Evolutionary conservation across 2,329 filamentous ascomycete genomes (phyloP).

Genomic region (Stenocarpella maydis): DNA sequence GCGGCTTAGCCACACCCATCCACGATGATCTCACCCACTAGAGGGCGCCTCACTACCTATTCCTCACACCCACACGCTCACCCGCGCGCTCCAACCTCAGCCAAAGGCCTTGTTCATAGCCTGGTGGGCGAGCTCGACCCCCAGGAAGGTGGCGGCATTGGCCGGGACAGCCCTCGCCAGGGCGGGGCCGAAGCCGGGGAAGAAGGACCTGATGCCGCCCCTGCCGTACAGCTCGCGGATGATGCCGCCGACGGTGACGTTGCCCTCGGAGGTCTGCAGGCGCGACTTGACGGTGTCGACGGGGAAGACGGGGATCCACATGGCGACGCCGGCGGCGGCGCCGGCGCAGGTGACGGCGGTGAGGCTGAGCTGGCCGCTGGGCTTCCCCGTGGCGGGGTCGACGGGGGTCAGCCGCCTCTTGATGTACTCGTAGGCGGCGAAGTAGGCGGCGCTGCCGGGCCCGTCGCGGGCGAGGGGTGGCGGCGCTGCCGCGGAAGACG

Average conservation of each 20-base stretch:
- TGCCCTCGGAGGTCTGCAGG: constrained; percentile 87
- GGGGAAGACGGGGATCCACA: constrained; percentile 99
- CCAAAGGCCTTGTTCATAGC: constrained; percentile 81
- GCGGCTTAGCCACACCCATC: not conserved
- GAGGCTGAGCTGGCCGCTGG: constrained; percentile 80
- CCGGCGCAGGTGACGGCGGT: constrained; percentile 86
- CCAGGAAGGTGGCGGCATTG: constrained; percentile 93
- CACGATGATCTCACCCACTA: not conserved
- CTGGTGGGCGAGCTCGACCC: constrained; percentile 84
- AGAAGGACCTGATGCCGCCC: constrained; percentile 91
- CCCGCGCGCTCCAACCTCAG: constrained; percentile 37
- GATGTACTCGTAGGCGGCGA: constrained; percentile 95
- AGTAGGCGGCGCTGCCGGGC: constrained; percentile 93
- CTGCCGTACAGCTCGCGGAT: constrained; percentile 82
- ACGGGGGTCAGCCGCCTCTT: constrained; percentile 87
- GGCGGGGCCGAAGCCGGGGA: constrained; percentile 94
- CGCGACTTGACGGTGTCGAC: constrained; percentile 96
- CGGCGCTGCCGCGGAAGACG: constrained; percentile 89
- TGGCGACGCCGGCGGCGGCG: constrained; percentile 90
- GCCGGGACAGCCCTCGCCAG: constrained; percentile 92
- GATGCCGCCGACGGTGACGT: constrained; percentile 78
- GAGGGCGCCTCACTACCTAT: not conserved
- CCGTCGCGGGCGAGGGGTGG: constrained; percentile 94
- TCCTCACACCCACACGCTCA: not conserved
- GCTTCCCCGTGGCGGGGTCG: constrained; percentile 75